Evolutionary conservation across 2,329 filamentous ascomycete species (phyloP).

Genomic region (Cladophialophora immunda): DNA sequence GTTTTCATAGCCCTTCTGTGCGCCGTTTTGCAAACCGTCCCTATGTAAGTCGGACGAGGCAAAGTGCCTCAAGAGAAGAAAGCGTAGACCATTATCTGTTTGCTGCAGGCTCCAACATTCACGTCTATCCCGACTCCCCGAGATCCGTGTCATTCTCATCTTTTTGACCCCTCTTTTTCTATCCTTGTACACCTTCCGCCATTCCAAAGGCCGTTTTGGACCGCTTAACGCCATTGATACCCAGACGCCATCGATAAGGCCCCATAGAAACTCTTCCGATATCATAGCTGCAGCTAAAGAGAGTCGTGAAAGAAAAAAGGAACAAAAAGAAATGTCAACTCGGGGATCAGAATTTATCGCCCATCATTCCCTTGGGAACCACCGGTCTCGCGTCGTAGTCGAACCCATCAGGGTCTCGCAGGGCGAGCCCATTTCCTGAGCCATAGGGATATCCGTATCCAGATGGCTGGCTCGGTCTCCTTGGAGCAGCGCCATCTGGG

Average conservation of each 20-base stretch:
- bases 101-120: background rate
- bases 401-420: conserved; percentile 25
- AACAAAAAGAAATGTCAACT: background rate
- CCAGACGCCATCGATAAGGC: background rate
- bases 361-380: conserved; percentile 19
- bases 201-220: background rate
- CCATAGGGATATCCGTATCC: conserved; percentile 11
- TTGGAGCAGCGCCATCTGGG: background rate
- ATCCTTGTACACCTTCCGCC: background rate
- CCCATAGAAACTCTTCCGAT: background rate
- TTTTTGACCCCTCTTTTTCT: background rate
- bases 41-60: background rate
- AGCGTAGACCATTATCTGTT: background rate
- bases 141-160: background rate
- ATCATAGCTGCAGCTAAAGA: background rate
- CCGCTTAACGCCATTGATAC: background rate
- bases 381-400: conserved; percentile 14
- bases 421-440: background rate
- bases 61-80: background rate
- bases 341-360: conserved; percentile 16
- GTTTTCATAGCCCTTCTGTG: background rate
- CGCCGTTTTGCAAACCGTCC: background rate
- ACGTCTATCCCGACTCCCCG: background rate
- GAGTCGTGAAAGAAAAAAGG: background rate
- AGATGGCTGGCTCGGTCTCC: background rate